These are phyloP conservation scores for Trichocladium uniseriatum DNA, from an alignment of 495 filamentous ascomycete species.

Conservation along the genomic window DNA sequence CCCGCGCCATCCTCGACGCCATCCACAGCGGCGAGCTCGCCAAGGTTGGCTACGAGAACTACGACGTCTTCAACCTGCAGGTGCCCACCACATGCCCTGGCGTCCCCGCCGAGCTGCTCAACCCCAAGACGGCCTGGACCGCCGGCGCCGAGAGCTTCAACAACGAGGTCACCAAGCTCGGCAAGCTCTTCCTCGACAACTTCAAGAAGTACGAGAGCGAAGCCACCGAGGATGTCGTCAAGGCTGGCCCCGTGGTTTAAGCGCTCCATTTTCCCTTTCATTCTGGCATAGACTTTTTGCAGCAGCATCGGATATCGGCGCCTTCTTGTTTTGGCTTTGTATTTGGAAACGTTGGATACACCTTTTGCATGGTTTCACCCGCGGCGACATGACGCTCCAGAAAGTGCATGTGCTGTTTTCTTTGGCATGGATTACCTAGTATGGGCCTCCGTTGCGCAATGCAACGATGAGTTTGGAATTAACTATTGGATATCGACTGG, in stretches of 20 bases:
- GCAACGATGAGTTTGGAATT: too few relatives aligned
- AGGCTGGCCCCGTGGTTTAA: conserved; percentile 51
- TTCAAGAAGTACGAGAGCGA: conserved; percentile 49
- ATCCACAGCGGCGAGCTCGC: conserved; percentile 95
- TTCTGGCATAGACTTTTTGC: not conserved
- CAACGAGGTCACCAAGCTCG: conserved; percentile 82
- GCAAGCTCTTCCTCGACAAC: conserved; percentile 81
- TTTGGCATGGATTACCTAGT: too few relatives aligned
- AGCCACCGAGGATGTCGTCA: conserved; percentile 34
- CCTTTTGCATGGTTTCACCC: not conserved
- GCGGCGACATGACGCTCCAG: not conserved
- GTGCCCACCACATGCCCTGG: conserved; percentile 80
- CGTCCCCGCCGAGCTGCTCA: conserved; percentile 84
- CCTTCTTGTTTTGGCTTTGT: not conserved
- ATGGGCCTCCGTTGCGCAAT: too few relatives aligned
- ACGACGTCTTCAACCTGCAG: conserved; percentile 91
- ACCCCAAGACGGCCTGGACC: conserved; percentile 89
- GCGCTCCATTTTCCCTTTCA: not conserved
- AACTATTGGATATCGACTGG: too few relatives aligned
- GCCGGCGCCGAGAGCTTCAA: conserved; percentile 66
- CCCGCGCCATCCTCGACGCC: conserved; percentile 92
- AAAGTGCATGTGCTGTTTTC: too few relatives aligned
- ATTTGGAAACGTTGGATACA: not conserved
- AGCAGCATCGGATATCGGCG: conserved; percentile 8
- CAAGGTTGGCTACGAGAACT: conserved; percentile 84